Percentiles rank a stretch among this genome's conserved stretches.
Evolutionary conservation across 495 filamentous ascomycete genomes (phyloP).

Genomic region (Pyrenula aspistea): DNA sequence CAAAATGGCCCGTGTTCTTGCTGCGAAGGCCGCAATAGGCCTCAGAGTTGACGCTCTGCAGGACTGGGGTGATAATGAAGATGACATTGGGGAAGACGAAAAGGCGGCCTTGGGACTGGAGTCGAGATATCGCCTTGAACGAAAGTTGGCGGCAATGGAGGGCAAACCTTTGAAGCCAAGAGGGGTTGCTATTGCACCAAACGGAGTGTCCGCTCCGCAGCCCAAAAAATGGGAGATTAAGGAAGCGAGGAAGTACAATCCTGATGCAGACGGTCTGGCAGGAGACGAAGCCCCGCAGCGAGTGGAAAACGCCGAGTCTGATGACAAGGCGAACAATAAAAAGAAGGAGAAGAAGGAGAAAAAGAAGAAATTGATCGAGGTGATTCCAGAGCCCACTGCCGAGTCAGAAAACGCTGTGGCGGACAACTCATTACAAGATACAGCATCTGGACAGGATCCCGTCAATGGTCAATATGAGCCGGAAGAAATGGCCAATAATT

Average conservation of each 20-base stretch:
- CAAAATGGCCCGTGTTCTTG: conserved; percentile 94
- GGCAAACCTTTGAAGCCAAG: conserved; percentile 76
- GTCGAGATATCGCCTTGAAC: conserved; percentile 68
- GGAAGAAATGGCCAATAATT: background rate
- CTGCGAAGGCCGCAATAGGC: conserved; percentile 84
- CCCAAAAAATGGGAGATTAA: conserved; percentile 83
- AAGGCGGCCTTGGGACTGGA: conserved; percentile 63
- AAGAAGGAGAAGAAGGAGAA: conserved; percentile 35
- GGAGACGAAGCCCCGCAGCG: conserved; percentile 51
- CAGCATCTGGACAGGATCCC: background rate
- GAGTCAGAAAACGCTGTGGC: conserved; percentile 30
- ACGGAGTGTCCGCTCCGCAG: conserved; percentile 40
- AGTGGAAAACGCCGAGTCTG: conserved; percentile 13
- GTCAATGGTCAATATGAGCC: background rate
- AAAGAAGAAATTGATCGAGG: conserved; percentile 24
- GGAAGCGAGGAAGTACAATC: conserved; percentile 91
- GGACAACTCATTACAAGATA: conserved; percentile 17
- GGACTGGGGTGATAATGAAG: conserved; percentile 57
- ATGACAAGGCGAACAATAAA: conserved; percentile 27
- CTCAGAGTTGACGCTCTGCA: conserved; percentile 84
- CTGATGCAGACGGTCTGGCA: conserved; percentile 77
- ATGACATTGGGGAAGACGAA: conserved; percentile 76
- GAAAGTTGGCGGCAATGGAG: conserved; percentile 72
- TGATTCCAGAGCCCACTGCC: conserved; percentile 16
- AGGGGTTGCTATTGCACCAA: conserved; percentile 64